Evolutionary conservation across 2,329 filamentous ascomycete genomes (phyloP), one percentile per base, ranked within the genome.

Genomic region (Blastomyces emzantsi): DNA sequence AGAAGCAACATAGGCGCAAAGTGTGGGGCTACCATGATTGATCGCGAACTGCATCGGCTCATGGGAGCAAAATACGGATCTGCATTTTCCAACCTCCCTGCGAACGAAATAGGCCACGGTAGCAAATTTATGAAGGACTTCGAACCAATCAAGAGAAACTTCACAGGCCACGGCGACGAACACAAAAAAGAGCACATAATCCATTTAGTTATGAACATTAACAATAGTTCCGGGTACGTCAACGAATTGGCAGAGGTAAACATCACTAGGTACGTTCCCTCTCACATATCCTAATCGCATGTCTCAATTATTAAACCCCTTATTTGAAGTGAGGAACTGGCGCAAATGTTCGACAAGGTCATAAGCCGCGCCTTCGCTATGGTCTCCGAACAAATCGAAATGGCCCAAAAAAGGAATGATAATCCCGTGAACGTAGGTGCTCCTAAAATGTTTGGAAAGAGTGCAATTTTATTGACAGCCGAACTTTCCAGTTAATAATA

Each of bases 61-160:
- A 68, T 73, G 67, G 22, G 52, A 17, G 13, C 62, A 28, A 69
- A 54, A 8, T 74, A 71, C 61, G 70, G 71, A 1, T 7, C 28
- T 2, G 66, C 63, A 1, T 74, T 72, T 64, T 63, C 62, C 2
- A 25, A 39, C 2, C 41, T 73, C 33, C 33, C 60, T 30, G 25
- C 58, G 0, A 61, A 66, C 47, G 66, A 67, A 56, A 70, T 62
- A 9, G 67, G 68, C 1, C 64, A 67, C 3, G 69, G 69, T 1
- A 70, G 69, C n/a, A 17, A 59, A 15, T 72, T 74, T 64, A 74
- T 73, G 71, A 63, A 65, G 22, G 63, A 66, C 0, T 74, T 73
- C 30, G 73, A 74, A 58, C 30, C 47, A 0, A 28, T 65, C 15
- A 74, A 74, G 39, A 63, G 59, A 8, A 59, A 62, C 3, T 74